Base-by-base conservation (phyloP, 352 stramenopile genomes). In the Globisporangium nagaii region DNA sequence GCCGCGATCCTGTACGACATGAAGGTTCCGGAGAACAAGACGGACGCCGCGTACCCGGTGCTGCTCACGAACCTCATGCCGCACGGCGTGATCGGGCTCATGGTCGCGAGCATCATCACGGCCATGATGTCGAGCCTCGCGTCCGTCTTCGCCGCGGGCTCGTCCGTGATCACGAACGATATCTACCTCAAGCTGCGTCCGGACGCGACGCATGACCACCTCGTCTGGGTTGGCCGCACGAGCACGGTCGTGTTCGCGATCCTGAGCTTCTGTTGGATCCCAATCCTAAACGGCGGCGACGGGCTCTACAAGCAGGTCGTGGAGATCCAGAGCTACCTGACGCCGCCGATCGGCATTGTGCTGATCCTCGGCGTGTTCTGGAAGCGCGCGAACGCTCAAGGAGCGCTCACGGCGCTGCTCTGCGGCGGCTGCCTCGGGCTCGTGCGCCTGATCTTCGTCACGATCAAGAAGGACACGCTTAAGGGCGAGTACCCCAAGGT, bases 71-170 rank as follows among this genome's bases (percentile, higher is more conserved):
- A 86, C 48, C 65, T 88, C 49, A 83, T 88, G 72, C 77, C 77
- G 6, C 71, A 85, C 43, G 75, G 76, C 11, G 63, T 84, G 12
- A 73, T 83, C 44, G 77, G 77, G 0, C 57, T 88, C 47, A 86
- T 88, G 68, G 65, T 86, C 30, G 78, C 77, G 25, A 86, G 75
- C 50, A 81, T 88, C 44, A 79, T 88, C 59, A 84, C 70, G 11
- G 72, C 77, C 9, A 84, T 88, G 73, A 87, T 87, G 76, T 81
- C 76, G 35, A 80, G 71, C 63, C 57, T 87, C 25, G 74, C 64
- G n/a, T 85, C 73, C 10, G 74, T 85, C 19, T 87, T 87, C 41
- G 67, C 75, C 44, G 74, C 74, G 12, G 74, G 69, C 9, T 85
- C 76, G 27, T 84, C 71, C 2, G 74, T 84, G 19, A 50, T 84